Evolutionary conservation across 78 protist genomes (phyloP).

Genomic region (Dictyostelium discoideum): DNA sequence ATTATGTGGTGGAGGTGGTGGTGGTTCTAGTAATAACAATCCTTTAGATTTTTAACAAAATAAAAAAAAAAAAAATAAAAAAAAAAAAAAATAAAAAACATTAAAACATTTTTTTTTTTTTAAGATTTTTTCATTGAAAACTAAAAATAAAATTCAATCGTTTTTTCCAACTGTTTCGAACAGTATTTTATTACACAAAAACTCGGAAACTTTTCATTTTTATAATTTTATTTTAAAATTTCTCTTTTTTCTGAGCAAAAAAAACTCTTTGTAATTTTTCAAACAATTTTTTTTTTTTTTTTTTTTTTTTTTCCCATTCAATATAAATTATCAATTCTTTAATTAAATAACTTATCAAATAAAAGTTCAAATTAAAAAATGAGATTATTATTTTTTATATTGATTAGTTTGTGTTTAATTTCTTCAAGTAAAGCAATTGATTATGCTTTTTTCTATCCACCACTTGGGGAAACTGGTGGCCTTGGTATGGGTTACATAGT

Average conservation of each 20-base stretch:
- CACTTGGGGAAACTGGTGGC: neutral
- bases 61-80: neutral
- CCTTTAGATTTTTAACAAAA: constrained; percentile 27
- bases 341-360: no score
- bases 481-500: constrained; percentile 24
- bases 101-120: neutral
- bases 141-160: neutral
- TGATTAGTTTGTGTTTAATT: neutral
- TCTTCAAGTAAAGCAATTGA: neutral
- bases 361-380: neutral
- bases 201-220: neutral
- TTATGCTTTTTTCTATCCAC: constrained; percentile 35
- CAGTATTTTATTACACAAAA: neutral
- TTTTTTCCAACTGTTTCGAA: neutral
- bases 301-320: no score
- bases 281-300: neutral
- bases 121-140: neutral
- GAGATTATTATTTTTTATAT: neutral
- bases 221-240: neutral
- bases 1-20: constrained; percentile 21
- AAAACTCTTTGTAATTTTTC: neutral
- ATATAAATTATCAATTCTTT: no score
- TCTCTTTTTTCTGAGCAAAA: neutral
- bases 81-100: neutral
- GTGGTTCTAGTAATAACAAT: neutral